These are phyloP conservation scores for Cladophialophora exuberans DNA, from an alignment of 2,329 filamentous ascomycete species.

Conservation along the genomic window DNA sequence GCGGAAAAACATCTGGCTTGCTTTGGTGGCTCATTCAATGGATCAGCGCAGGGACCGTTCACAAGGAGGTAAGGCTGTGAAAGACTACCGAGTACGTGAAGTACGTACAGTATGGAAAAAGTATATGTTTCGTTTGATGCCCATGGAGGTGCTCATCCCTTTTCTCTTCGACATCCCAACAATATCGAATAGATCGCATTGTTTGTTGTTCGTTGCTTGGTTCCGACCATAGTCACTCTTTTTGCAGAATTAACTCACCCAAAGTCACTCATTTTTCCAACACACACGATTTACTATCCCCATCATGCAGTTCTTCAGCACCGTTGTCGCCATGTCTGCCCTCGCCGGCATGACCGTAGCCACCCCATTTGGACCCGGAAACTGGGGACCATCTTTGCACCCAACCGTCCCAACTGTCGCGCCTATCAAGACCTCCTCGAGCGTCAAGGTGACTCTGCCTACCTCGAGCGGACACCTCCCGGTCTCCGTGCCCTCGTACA, in stretches of 20 bases:
- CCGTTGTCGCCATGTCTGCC: conserved; percentile 1
- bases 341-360: conserved; percentile 4
- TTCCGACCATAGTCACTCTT: background rate
- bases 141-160: background rate
- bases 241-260: background rate
- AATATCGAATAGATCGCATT: background rate
- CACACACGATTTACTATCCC: background rate
- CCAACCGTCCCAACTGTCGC: background rate
- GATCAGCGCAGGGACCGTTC: too few species aligned
- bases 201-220: background rate
- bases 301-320: conserved; percentile 16
- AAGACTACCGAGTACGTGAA: too few species aligned
- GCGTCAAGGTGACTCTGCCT: background rate
- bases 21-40: too few species aligned
- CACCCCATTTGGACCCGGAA: background rate
- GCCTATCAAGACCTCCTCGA: background rate
- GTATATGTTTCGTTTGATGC: background rate
- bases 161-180: too few species aligned
- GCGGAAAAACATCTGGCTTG: too few species aligned
- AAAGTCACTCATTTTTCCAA: background rate
- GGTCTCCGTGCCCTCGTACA: background rate
- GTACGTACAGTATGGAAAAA: too few species aligned
- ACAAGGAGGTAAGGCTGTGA: too few species aligned
- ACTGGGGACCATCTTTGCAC: background rate
- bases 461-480: background rate